Evolutionary conservation across 352 stramenopile species (phyloP), one percentile per base, ranked within the genome.

Genomic region (Phytophthora melonis): DNA sequence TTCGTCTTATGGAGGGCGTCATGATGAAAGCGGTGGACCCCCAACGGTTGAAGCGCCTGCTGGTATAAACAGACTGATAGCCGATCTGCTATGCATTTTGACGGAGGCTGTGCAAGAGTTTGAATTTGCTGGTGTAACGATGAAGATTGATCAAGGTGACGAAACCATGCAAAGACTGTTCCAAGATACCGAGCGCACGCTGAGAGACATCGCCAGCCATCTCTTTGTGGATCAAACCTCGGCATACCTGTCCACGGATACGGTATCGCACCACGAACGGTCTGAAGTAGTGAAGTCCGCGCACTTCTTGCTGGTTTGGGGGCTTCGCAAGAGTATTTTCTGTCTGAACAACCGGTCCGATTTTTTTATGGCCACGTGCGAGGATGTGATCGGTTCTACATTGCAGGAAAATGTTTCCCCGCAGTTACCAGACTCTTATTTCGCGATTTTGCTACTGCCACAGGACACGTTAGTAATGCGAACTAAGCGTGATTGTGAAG

Each of bases 301-400:
- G 16, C 80, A 87, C 23, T 69, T 82, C 30, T 50, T 85, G 39
- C 55, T 87, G 3, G 68, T 72, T 52, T 87, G 80, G 80, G 78
- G 80, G 3, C 74, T 80, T 14, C 80, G 76, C 39, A 83, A 83
- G 55, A 57, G 76, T 27, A 50, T 85, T 9, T 87, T 87, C 53
- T 82, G 54, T 43, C 61, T 45, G 5, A 64, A 57, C 10, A 52
- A 16, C 36, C 63, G 63, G 41, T 71, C 75, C 7, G 21, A 79
- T 21, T 60, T 82, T 58, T 77, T 79, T 23, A 18, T 68, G 68
- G 73, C 67, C 21, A 34, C 61, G 6, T 75, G 66, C 18, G 60
- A 79, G 25, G 54, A 53, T 13, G 41, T 79, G 41, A 18, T 73
- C 32, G 14, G 6, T 30, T 36, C 30, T 52, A 43, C 21, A 13